Conservation (phyloP, 805 yeast genomes). For the Candida peoriensis region DNA sequence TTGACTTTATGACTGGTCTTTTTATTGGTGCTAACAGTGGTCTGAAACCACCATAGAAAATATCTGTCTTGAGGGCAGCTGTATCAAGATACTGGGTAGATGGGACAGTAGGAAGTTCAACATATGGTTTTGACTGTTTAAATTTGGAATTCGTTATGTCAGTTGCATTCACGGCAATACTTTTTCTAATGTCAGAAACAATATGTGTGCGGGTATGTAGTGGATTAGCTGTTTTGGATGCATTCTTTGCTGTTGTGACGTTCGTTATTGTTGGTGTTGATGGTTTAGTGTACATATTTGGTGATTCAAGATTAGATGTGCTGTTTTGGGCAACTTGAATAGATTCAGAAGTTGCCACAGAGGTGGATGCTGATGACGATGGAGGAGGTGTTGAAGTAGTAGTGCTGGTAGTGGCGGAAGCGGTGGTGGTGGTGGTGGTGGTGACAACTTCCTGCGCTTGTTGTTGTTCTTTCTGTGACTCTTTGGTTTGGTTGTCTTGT, state of each 20-base stretch:
- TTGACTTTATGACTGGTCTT: constrained; percentile 15
- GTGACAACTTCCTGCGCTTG: not conserved
- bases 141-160: constrained; percentile 5
- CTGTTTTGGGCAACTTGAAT: not conserved
- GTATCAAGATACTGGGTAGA: constrained; percentile 22
- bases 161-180: constrained; percentile 3
- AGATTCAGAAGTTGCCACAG: not conserved
- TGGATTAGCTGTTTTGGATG: too few species aligned
- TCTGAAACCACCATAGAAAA: constrained; percentile 22
- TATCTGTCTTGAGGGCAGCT: constrained; percentile 15
- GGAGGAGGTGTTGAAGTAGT: not conserved
- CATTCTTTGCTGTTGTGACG: constrained; percentile 2
- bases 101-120: constrained; percentile 18
- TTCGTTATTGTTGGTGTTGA: not conserved
- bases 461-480: constrained; percentile 3
- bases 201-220: too few species aligned
- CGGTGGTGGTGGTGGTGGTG: not conserved
- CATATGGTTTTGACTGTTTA: constrained; percentile 1
- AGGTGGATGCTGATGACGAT: not conserved
- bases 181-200: too few species aligned
- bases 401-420: not conserved
- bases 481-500: constrained; percentile 4
- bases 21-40: constrained; percentile 22
- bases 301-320: not conserved
- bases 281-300: too few species aligned